These are phyloP conservation scores for Taphrina populina DNA, from an alignment of 1,139 yeast species.

Conservation along the genomic window DNA sequence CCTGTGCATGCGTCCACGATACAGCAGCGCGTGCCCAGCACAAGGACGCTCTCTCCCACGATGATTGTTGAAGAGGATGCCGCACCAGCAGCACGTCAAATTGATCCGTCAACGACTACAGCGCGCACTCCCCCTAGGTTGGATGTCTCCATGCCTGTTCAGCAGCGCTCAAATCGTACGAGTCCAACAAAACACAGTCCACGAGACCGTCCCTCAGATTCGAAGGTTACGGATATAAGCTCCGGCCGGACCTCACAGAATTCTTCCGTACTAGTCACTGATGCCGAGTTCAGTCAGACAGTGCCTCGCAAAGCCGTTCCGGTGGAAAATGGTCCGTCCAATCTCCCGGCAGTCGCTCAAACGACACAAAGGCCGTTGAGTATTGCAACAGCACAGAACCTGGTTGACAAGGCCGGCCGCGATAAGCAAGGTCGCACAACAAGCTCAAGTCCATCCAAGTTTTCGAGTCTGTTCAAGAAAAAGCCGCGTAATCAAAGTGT, in stretches of 20 bases:
- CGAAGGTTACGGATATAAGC: neutral
- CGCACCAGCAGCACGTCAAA: too few species aligned
- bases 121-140: too few species aligned
- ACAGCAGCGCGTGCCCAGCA: too few species aligned
- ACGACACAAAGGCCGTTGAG: neutral
- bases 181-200: neutral
- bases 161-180: too few species aligned
- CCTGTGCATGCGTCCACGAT: slow-evolving; percentile 20
- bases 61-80: too few species aligned
- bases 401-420: neutral
- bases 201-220: neutral
- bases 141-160: too few species aligned
- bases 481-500: slow-evolving; percentile 21
- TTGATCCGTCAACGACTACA: too few species aligned
- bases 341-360: neutral
- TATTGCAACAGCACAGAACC: neutral
- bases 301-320: too few species aligned
- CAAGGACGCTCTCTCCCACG: too few species aligned
- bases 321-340: too few species aligned
- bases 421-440: neutral
- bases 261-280: slow-evolving; percentile 16
- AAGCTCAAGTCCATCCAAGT: slow-evolving; percentile 24
- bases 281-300: slow-evolving; percentile 18
- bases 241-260: slow-evolving; percentile 16
- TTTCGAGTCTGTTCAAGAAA: slow-evolving; percentile 27